These are phyloP conservation scores for Rhodotorula mucilaginosa DNA, from an alignment of 1,284 basidiomycete genomes.

Conservation along the genomic window DNA sequence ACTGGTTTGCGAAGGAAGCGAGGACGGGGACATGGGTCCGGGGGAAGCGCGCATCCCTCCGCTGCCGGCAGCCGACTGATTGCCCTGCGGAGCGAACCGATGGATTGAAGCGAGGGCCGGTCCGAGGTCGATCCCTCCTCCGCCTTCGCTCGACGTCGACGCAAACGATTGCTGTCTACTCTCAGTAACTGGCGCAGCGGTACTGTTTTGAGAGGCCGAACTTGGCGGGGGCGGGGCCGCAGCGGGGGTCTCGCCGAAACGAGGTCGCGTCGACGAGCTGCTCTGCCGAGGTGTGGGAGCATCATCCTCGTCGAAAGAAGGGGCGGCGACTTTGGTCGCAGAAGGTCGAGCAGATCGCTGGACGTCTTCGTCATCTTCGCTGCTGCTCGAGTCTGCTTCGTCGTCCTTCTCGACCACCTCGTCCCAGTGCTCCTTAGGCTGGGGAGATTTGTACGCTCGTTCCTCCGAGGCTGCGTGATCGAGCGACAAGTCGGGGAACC, in stretches of 20 bases:
- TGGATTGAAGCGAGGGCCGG: conserved; percentile 41
- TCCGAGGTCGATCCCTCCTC: conserved; percentile 37
- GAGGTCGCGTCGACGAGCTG: not conserved
- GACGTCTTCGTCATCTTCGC: conserved; percentile 23
- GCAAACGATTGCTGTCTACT: not conserved
- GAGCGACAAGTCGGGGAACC: conserved; percentile 26
- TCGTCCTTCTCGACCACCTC: conserved; percentile 34
- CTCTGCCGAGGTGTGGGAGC: not conserved
- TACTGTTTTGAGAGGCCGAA: not conserved
- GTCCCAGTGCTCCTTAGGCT: conserved; percentile 19
- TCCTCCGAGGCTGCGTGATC: not conserved
- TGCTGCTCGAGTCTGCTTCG: conserved; percentile 36
- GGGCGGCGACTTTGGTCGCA: not conserved
- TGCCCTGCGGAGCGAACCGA: conserved; percentile 31
- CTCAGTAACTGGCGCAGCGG: not conserved
- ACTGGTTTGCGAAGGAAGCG: not conserved
- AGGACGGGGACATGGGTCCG: not conserved
- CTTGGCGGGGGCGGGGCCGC: not conserved
- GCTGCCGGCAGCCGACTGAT: not conserved
- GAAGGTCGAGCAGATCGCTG: not conserved
- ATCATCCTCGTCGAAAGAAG: conserved; percentile 24
- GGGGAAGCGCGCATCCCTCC: not conserved
- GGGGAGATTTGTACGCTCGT: too few relatives aligned
- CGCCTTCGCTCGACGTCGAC: conserved; percentile 17
- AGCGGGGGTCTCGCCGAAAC: not conserved